Evolutionary conservation across 106 monocot genomes (phyloP), one percentile per base, ranked within the genome.

Genomic region (Phalaenopsis aphrodite): DNA sequence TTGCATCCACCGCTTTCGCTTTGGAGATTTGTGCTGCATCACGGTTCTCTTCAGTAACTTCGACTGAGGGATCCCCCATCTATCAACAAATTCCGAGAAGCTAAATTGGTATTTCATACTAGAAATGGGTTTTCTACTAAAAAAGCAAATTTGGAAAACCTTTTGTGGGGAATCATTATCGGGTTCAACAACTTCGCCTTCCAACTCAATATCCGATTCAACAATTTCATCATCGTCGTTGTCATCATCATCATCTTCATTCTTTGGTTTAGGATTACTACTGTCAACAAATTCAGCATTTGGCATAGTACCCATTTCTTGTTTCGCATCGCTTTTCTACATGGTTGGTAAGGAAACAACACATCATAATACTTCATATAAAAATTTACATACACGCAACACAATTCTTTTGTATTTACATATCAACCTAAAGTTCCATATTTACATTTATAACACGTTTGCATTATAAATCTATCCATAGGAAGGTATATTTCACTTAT

Each of bases 191-290:
- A 84, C 72, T 47, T 87, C 88, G 42, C 91, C 95, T 7, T 91
- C 90, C 75, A 95, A 84, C 52, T 95, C 95, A 75, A 95, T 55
- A 81, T 95, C 92, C 58, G 95, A 95, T 80, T 95, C 95, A 75
- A 90, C 73, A 78, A 95, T 91, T 80, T 88, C 90, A 83, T 93
- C 84, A 41, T 90, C 87, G 16, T 93, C 83, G 30, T 90, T 85
- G 16, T 43, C 55, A 43, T 58, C 74, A 47, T 23, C 39, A 69
- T 24, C 23, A 4, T 75, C 56, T 58, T 84, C 77, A 77, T 46
- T 56, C 82, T 78, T 80, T 41, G 48, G 42, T 43, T 76, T 48
- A 14, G 67, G 42, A 38, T 80, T 79, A 8, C 78, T 49, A 58
- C 52, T 57, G 57, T 69, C 47, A 66, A 19, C 76, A 67, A 56